These are phyloP conservation scores for Plasmodium knowlesi DNA, from an alignment of 169 alveolate genomes.

Conservation along the genomic window DNA sequence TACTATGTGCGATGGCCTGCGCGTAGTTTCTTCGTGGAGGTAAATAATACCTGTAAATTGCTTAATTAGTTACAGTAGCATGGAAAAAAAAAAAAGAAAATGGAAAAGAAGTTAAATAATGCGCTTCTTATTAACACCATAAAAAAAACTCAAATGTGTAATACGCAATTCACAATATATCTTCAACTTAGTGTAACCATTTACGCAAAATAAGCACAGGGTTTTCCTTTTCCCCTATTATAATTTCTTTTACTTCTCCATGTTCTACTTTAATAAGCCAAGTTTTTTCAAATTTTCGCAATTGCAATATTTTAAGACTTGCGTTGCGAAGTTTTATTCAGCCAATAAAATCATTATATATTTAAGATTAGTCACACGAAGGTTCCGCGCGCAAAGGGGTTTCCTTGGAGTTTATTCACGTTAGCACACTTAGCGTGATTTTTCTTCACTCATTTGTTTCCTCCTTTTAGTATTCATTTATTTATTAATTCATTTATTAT, in stretches of 20 bases:
- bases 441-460: background rate
- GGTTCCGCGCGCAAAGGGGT: background rate
- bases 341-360: background rate
- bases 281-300: background rate
- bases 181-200: background rate
- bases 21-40: slow-evolving; percentile 1
- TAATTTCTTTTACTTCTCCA: slow-evolving; percentile 1
- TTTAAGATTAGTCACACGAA: background rate
- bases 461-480: background rate
- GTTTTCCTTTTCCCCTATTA: background rate
- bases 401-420: background rate
- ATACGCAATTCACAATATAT: background rate
- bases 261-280: background rate
- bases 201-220: background rate
- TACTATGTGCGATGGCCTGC: background rate
- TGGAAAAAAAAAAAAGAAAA: background rate
- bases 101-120: background rate
- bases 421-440: background rate
- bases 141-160: background rate
- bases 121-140: background rate
- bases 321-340: background rate
- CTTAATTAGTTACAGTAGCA: background rate
- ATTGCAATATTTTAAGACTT: background rate
- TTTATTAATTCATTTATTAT: background rate
- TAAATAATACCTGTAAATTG: background rate